Base-by-base conservation (phyloP, 2,329 filamentous ascomycete genomes). In the Monosporascus sp. region DNA sequence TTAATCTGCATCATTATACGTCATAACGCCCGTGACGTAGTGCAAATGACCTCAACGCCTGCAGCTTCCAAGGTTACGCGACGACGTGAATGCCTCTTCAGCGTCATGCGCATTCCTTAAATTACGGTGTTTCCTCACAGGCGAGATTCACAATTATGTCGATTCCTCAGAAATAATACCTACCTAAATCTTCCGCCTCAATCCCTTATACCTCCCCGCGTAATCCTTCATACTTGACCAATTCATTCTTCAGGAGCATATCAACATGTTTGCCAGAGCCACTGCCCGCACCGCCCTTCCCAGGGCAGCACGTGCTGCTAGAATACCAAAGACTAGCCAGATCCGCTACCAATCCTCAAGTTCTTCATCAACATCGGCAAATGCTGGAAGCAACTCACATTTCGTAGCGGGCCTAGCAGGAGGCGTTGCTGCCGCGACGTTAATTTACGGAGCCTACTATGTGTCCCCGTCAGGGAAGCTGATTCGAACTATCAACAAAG, bases 401-500 rank as follows among this genome's bases (percentile, higher is more conserved):
- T 59, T 77, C 46, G 68, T 62, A 2, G 65, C 72, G 2, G 76
- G 75, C 49, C 54, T 75, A 1, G 70, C 70, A 3, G 76, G 77
- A 38, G 77, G 76, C 45, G 53, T 77, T 4, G 71, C 65, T 6
- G 75, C 73, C 17, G 74, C 72, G 2, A 61, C 66, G 1, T 51
- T 74, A 5, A 70, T 78, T 48, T 78, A 73, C 54, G 72, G 68
- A 44, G 58, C 70, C 50, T 78, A 75, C 60, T 70, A 70, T 9
- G 68, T 74, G 57, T 76, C 75, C 0, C 75, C 75, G 0, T 68
- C 74, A 3, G 75, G 75, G 1, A 68, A 65, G 46, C 65, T 71
- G 57, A 60, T 70, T 31, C 58, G 71, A 57, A 71, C 70, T 47
- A 64, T 79, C 59, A 78, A 79, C 66, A 75, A 74, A 59, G 70